Evolutionary conservation across 495 filamentous ascomycete genomes (phyloP).

Genomic region (Penicillium malachiteum): DNA sequence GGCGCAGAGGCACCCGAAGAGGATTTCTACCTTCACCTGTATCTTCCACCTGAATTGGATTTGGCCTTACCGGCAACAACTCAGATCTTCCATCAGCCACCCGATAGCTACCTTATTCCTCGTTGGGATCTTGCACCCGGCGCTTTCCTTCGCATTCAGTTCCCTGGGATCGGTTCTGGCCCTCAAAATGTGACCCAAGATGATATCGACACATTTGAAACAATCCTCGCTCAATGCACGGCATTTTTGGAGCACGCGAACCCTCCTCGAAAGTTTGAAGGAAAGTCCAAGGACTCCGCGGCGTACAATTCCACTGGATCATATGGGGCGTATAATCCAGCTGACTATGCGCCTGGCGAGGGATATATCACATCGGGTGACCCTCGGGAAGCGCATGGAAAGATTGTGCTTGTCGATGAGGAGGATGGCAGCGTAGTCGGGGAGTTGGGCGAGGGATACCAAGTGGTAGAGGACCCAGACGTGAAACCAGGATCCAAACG

Average conservation of each 20-base stretch:
- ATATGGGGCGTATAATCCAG: slow-evolving; percentile 69
- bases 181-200: slow-evolving; percentile 72
- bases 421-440: slow-evolving; percentile 95
- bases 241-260: slow-evolving; percentile 80
- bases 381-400: slow-evolving; percentile 53
- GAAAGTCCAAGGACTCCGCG: slow-evolving; percentile 43
- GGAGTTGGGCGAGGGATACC: slow-evolving; percentile 78
- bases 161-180: slow-evolving; percentile 67
- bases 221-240: slow-evolving; percentile 92
- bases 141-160: slow-evolving; percentile 88
- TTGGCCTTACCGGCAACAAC: slow-evolving; percentile 87
- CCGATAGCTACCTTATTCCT: slow-evolving; percentile 84
- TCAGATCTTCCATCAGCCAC: slow-evolving; percentile 92
- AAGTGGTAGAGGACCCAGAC: slow-evolving; percentile 70
- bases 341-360: slow-evolving; percentile 74
- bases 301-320: slow-evolving; percentile 73
- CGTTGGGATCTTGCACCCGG: slow-evolving; percentile 88
- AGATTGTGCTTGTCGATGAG: slow-evolving; percentile 93
- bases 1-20: slow-evolving; percentile 58
- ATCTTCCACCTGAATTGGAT: slow-evolving; percentile 91
- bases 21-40: slow-evolving; percentile 93
- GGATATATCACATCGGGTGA: slow-evolving; percentile 56
- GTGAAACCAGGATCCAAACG: slow-evolving; percentile 85
- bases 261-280: slow-evolving; percentile 27
- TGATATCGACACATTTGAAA: slow-evolving; percentile 94